These are phyloP conservation scores for Kluyveromyces sp. DNA, from an alignment of 1,139 yeast genomes.

Conservation along the genomic window DNA sequence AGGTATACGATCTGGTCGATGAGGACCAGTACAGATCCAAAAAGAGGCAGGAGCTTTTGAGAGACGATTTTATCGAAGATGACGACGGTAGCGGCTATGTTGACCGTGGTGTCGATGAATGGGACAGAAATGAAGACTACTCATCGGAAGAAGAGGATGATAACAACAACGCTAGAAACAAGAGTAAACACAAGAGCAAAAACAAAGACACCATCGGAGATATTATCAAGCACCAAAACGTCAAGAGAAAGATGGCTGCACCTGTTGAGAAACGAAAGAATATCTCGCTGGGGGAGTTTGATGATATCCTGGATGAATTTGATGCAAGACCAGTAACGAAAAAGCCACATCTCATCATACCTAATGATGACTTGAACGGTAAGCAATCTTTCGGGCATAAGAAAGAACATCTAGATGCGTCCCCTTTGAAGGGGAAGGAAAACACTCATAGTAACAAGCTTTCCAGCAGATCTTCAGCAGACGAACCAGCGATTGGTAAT, in stretches of 20 bases:
- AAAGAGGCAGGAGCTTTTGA: slow-evolving; percentile 71
- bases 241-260: slow-evolving; percentile 15
- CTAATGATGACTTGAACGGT: slow-evolving; percentile 7
- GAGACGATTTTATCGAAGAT: slow-evolving; percentile 91
- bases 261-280: slow-evolving; percentile 27
- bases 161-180: slow-evolving; percentile 38
- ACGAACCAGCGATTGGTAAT: slow-evolving; percentile 1
- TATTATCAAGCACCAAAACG: slow-evolving; percentile 24
- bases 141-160: slow-evolving; percentile 23
- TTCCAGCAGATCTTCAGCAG: neutral
- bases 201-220: slow-evolving; percentile 19
- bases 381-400: neutral
- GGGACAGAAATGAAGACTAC: slow-evolving; percentile 40
- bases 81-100: slow-evolving; percentile 81
- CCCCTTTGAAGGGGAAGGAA: slow-evolving; percentile 15
- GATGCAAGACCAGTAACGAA: slow-evolving; percentile 16
- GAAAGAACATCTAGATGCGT: slow-evolving; percentile 15
- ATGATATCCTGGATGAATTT: slow-evolving; percentile 44
- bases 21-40: slow-evolving; percentile 70
- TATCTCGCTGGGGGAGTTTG: slow-evolving; percentile 36
- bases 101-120: slow-evolving; percentile 86
- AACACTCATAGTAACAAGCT: neutral
- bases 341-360: slow-evolving; percentile 6
- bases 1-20: slow-evolving; percentile 76
- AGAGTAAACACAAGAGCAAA: slow-evolving; percentile 24